Percentiles rank a stretch among this genome's conserved stretches.
phyloP scores from a whole-genome alignment of 257 asterid genomes.

The Solanum piurae region DNA sequence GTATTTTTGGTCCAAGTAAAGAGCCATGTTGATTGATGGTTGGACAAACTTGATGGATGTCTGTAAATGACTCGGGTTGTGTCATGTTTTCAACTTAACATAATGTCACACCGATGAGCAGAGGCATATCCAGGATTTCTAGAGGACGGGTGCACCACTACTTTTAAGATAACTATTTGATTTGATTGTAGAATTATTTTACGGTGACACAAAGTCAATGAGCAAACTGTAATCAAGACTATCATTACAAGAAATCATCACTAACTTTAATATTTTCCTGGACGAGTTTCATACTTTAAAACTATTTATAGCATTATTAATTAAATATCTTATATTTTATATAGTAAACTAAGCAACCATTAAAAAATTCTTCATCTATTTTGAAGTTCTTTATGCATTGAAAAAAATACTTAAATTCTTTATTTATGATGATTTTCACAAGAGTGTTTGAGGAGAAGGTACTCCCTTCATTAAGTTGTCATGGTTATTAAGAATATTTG shows the following conservation, averaged over 20 bases:
- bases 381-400: background rate
- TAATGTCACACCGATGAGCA: background rate
- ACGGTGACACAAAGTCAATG: background rate
- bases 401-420: background rate
- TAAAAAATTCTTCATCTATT: background rate
- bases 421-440: background rate
- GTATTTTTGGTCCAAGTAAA: background rate
- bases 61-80: background rate
- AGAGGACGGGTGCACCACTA: background rate
- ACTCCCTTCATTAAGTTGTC: background rate
- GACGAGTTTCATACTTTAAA: background rate
- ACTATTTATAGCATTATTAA: background rate
- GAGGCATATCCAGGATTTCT: background rate
- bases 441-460: background rate
- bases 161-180: background rate
- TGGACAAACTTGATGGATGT: background rate
- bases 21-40: background rate
- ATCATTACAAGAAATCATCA: background rate
- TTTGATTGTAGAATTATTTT: background rate
- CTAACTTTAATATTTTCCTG: background rate
- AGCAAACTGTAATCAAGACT: background rate
- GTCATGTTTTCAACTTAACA: background rate
- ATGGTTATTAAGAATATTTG: background rate
- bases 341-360: background rate
- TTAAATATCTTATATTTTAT: background rate